These are phyloP conservation scores for Daldinia loculata DNA, from an alignment of 495 filamentous ascomycete species.

Conservation along the genomic window DNA sequence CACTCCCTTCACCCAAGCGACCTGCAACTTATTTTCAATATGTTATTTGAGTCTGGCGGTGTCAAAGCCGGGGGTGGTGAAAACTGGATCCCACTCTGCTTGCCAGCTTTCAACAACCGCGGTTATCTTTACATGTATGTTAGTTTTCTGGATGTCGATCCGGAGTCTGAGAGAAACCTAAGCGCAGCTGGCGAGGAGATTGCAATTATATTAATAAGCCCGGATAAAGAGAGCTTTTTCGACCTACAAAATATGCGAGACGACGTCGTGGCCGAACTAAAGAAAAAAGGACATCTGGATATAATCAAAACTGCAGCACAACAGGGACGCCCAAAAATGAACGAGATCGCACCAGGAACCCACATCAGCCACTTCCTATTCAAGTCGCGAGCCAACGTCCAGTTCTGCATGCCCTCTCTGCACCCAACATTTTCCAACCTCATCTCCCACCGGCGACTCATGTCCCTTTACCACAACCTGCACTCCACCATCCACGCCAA, in stretches of 20 bases:
- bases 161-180: conserved; percentile 27
- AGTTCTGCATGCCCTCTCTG: conserved; percentile 90
- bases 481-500: conserved; percentile 86
- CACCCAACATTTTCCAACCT: conserved; percentile 72
- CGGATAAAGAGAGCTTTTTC: conserved; percentile 92
- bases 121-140: conserved; percentile 99
- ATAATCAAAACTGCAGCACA: conserved; percentile 76
- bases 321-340: conserved; percentile 70
- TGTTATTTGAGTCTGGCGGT: conserved; percentile 95
- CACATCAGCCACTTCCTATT: conserved; percentile 91
- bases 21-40: conserved; percentile 96
- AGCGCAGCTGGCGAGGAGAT: conserved; percentile 67
- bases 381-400: conserved; percentile 91
- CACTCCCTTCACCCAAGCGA: conserved; percentile 97
- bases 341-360: conserved; percentile 81
- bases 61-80: conserved; percentile 89
- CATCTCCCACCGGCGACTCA: conserved; percentile 74
- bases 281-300: conserved; percentile 76
- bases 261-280: conserved; percentile 75
- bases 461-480: conserved; percentile 84
- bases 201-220: conserved; percentile 91
- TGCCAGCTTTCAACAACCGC: conserved; percentile 95
- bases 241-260: conserved; percentile 87
- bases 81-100: conserved; percentile 96
- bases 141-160: conserved; percentile 76